Evolutionary conservation across 148 eudicot species (phyloP).

Genomic region (Rhododendron williamsianum): DNA sequence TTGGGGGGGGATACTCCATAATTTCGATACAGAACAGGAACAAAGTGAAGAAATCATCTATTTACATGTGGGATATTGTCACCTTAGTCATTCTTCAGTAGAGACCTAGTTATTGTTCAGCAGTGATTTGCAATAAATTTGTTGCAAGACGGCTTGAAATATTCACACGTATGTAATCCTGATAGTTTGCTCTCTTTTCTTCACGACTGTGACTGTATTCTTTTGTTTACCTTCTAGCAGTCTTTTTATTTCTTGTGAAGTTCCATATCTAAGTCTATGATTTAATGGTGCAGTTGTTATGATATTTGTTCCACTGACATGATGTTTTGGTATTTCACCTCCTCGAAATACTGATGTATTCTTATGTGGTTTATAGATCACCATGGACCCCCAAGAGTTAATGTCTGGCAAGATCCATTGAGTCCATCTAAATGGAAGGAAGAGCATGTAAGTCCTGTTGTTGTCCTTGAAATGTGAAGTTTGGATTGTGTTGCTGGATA

Average conservation of each 20-base stretch:
- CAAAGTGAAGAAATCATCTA: not conserved
- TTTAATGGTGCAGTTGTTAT: not conserved
- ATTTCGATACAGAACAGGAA: not conserved
- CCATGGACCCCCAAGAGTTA: conserved; percentile 61
- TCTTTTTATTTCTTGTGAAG: not conserved
- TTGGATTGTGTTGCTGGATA: not conserved
- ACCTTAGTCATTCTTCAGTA: too few species aligned
- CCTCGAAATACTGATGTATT: not conserved
- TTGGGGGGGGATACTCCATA: not conserved
- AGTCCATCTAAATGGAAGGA: conserved; percentile 89
- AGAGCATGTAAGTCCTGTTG: conserved; percentile 59
- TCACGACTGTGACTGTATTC: not conserved
- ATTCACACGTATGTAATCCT: not conserved
- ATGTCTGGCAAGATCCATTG: conserved; percentile 69
- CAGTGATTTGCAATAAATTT: not conserved
- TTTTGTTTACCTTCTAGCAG: not conserved
- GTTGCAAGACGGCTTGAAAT: not conserved
- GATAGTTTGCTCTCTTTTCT: not conserved
- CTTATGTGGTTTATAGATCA: conserved; percentile 39
- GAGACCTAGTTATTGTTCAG: not conserved
- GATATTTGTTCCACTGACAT: not conserved
- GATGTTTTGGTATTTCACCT: not conserved
- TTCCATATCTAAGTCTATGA: not conserved
- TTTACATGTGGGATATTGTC: too few species aligned
- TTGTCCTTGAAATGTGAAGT: not conserved